phyloP scores from a whole-genome alignment of 1,284 basidiomycete genomes.

The Testicularia cyperi region DNA sequence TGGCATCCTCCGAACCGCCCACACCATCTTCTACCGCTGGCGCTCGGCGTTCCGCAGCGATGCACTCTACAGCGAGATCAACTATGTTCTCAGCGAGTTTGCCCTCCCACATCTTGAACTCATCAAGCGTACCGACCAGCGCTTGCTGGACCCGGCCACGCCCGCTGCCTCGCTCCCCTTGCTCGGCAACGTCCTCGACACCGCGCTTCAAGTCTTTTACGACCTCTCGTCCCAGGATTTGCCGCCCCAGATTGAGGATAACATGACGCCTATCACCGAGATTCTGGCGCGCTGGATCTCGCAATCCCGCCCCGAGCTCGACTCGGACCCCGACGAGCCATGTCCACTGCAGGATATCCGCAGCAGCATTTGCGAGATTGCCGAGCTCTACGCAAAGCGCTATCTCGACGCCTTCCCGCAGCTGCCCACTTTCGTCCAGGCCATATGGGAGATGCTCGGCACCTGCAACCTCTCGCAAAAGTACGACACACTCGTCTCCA shows the following conservation, averaged over 20 bases:
- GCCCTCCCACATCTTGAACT: conserved; percentile 76
- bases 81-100: conserved; percentile 83
- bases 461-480: conserved; percentile 72
- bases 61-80: conserved; percentile 85
- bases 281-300: conserved; percentile 49
- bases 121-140: conserved; percentile 40
- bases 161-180: conserved; percentile 57
- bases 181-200: conserved; percentile 60
- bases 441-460: conserved; percentile 86
- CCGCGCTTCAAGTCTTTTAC: conserved; percentile 85
- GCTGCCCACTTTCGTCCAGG: conserved; percentile 79
- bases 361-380: conserved; percentile 85
- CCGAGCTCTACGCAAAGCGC: conserved; percentile 86
- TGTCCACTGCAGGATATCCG: conserved; percentile 83
- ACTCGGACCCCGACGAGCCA: conserved; percentile 72
- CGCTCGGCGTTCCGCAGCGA: conserved; percentile 85
- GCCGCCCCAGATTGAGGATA: conserved; percentile 90
- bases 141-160: conserved; percentile 59
- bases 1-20: conserved; percentile 87
- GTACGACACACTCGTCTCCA: conserved; percentile 88
- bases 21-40: conserved; percentile 94
- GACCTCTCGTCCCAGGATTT: conserved; percentile 94
- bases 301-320: conserved; percentile 49
- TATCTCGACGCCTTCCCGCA: conserved; percentile 84
- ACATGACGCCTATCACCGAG: conserved; percentile 64